Percentiles rank a stretch among this genome's conserved stretches.
These are phyloP conservation scores for Canna indica DNA, from an alignment of 176 grass and related monocot species.

Conservation along the genomic window DNA sequence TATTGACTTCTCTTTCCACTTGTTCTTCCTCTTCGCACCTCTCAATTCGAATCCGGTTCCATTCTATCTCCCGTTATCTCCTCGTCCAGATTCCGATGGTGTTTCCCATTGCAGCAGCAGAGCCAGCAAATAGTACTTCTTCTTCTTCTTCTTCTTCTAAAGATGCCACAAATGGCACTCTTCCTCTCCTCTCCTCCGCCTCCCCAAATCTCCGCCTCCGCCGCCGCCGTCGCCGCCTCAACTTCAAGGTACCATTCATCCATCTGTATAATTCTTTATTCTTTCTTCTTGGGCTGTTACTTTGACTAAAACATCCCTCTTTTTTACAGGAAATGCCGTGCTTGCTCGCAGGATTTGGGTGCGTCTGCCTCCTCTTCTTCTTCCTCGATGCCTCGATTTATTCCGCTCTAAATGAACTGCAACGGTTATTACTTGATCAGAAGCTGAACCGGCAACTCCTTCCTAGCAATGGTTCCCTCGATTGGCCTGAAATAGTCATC, in stretches of 20 bases:
- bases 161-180: background rate
- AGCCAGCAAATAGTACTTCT: background rate
- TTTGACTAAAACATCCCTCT: too few species aligned
- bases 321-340: background rate
- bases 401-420: background rate
- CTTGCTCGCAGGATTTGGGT: background rate
- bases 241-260: background rate
- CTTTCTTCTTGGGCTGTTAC: background rate
- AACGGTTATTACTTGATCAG: background rate
- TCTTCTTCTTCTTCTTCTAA: background rate
- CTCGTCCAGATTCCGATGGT: background rate
- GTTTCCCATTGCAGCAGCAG: background rate
- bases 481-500: constrained; percentile 27
- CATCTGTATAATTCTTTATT: background rate
- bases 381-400: background rate
- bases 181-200: background rate
- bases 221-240: background rate
- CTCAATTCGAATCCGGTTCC: too few species aligned
- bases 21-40: background rate
- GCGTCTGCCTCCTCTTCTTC: constrained; percentile 3
- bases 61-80: background rate
- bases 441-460: background rate
- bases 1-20: background rate
- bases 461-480: background rate
- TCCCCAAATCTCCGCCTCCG: background rate